These are phyloP conservation scores for Atkinsonella texensis DNA, from an alignment of 2,329 filamentous ascomycete genomes.

Conservation along the genomic window DNA sequence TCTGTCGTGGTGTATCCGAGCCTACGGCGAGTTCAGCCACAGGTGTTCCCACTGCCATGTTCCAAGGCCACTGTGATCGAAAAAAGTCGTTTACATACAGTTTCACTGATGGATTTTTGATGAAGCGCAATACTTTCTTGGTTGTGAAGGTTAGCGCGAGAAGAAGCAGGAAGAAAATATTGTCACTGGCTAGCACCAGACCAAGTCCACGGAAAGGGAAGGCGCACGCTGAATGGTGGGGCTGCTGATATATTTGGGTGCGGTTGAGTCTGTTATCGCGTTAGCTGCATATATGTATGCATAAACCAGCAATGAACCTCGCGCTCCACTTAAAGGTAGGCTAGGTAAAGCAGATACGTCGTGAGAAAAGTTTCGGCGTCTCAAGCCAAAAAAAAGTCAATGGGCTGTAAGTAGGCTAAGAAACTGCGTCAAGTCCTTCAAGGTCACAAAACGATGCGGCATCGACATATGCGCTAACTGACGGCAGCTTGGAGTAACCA, in stretches of 20 bases:
- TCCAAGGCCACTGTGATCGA: slow-evolving; percentile 10
- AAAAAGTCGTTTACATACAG: neutral
- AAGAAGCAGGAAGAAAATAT: neutral
- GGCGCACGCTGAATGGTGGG: too few species aligned
- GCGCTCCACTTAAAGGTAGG: too few species aligned
- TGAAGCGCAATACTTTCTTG: slow-evolving; percentile 9
- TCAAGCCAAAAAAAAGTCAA: neutral
- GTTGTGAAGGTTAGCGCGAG: neutral
- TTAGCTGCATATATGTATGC: neutral
- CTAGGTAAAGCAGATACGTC: too few species aligned
- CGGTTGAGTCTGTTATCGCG: neutral
- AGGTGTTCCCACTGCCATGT: slow-evolving; percentile 41
- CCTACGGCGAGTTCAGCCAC: slow-evolving; percentile 43
- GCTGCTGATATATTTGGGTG: too few species aligned
- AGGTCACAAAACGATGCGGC: neutral
- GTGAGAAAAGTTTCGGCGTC: neutral
- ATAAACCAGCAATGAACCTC: too few species aligned
- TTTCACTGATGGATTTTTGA: slow-evolving; percentile 8
- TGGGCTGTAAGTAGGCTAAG: neutral
- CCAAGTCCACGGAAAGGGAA: too few species aligned
- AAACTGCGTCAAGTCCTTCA: neutral
- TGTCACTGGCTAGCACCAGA: too few species aligned
- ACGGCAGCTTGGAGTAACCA: neutral
- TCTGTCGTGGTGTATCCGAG: slow-evolving; percentile 49
- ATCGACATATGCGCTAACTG: neutral